phyloP scores from a whole-genome alignment of 1,284 basidiomycete genomes.

The Apiotrichum siamense region DNA sequence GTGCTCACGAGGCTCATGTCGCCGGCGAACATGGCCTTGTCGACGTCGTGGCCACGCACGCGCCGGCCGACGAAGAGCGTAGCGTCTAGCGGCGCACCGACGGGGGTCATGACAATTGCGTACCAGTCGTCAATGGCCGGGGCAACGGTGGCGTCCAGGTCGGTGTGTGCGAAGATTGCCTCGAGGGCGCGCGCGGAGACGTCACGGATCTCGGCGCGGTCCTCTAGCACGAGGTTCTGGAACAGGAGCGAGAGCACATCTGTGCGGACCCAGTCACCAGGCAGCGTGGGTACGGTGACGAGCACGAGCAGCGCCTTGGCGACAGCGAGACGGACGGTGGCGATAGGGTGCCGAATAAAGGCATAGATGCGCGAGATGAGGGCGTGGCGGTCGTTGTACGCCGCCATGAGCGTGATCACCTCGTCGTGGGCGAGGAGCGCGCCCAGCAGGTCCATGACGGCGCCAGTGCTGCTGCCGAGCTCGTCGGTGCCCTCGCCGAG shows the following conservation, averaged over 20 bases:
- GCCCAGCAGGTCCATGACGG: conserved; percentile 87
- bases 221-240: conserved; percentile 92
- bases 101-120: conserved; percentile 80
- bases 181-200: conserved; percentile 72
- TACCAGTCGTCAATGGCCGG: conserved; percentile 60
- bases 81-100: conserved; percentile 73
- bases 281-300: conserved; percentile 67
- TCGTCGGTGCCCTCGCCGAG: conserved; percentile 93
- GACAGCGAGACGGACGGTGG: conserved; percentile 86
- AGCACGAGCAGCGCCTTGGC: conserved; percentile 85
- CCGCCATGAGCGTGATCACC: conserved; percentile 29
- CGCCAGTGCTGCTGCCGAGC: conserved; percentile 89
- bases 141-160: conserved; percentile 22
- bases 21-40: conserved; percentile 91
- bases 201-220: conserved; percentile 76
- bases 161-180: conserved; percentile 58
- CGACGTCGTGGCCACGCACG: conserved; percentile 73
- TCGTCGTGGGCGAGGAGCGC: conserved; percentile 26
- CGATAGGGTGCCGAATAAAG: conserved; percentile 96
- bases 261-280: conserved; percentile 72
- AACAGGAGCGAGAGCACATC: conserved; percentile 78
- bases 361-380: conserved; percentile 87
- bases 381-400: conserved; percentile 42
- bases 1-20: conserved; percentile 77
- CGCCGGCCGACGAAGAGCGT: conserved; percentile 57